These are phyloP conservation scores for Cryphonectria parasitica DNA, from an alignment of 2,329 filamentous ascomycete genomes.

Conservation along the genomic window DNA sequence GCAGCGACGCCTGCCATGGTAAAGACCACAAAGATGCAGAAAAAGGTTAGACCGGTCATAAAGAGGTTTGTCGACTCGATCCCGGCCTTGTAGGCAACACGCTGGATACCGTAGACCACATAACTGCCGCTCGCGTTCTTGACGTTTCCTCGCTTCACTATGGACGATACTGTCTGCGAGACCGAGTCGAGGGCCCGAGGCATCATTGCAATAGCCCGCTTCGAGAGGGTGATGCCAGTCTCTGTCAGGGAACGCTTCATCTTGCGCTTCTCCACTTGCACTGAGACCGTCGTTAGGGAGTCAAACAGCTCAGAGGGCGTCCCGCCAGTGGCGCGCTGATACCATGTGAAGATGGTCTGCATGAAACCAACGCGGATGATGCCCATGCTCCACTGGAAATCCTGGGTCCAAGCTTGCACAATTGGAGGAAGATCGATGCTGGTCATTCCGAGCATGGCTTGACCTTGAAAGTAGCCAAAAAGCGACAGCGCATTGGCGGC, in stretches of 20 bases:
- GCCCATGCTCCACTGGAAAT: slow-evolving; percentile 98
- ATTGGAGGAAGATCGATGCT: slow-evolving; percentile 83
- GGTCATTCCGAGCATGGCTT: slow-evolving; percentile 87
- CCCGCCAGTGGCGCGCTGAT: slow-evolving; percentile 90
- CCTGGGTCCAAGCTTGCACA: slow-evolving; percentile 91
- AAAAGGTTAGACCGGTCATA: slow-evolving; percentile 88
- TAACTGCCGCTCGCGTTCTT: slow-evolving; percentile 59
- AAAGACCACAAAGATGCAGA: slow-evolving; percentile 79
- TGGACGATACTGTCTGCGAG: slow-evolving; percentile 38
- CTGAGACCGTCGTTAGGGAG: slow-evolving; percentile 72
- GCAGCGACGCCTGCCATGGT: slow-evolving; percentile 72
- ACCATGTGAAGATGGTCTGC: slow-evolving; percentile 91
- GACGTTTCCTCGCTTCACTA: slow-evolving; percentile 60
- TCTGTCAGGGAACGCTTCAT: slow-evolving; percentile 35
- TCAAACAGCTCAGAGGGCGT: slow-evolving; percentile 79
- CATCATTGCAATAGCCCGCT: slow-evolving; percentile 59
- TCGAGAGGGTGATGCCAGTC: slow-evolving; percentile 50
- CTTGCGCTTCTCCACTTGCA: slow-evolving; percentile 75
- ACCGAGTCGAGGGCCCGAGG: slow-evolving; percentile 45
- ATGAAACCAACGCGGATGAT: slow-evolving; percentile 88
- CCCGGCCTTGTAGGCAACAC: slow-evolving; percentile 81
- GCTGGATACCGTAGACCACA: slow-evolving; percentile 79
- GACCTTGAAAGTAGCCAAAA: slow-evolving; percentile 91
- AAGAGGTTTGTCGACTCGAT: slow-evolving; percentile 95
- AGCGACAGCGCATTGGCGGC: slow-evolving; percentile 93